phyloP scores from a whole-genome alignment of 108 stramenopile genomes.

The Skeletonema costatum region DNA sequence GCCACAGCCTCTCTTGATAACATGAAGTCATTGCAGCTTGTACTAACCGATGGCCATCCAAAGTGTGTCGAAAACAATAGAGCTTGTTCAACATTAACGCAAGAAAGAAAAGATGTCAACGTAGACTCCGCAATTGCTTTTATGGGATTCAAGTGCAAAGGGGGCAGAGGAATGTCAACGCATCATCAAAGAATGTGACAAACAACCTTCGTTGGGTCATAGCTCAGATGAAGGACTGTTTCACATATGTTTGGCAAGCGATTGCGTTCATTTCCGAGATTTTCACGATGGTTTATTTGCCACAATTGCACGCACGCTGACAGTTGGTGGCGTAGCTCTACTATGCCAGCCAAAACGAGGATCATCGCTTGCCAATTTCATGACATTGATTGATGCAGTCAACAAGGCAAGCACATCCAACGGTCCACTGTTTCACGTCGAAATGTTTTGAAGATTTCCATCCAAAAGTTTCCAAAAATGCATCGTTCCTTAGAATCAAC shows the following conservation, averaged over 20 bases:
- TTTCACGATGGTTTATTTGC: constrained; percentile 68
- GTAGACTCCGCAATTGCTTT: constrained; percentile 31
- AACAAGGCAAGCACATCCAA: constrained; percentile 9
- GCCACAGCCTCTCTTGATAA: neutral
- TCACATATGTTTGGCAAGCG: constrained; percentile 61
- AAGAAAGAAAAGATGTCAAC: neutral
- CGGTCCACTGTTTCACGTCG: constrained; percentile 33
- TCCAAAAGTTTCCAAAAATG: constrained; percentile 29
- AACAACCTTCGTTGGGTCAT: neutral
- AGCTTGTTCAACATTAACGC: constrained; percentile 48
- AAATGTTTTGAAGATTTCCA: constrained; percentile 35
- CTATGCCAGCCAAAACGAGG: constrained; percentile 81
- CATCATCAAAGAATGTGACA: neutral
- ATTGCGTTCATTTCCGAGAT: constrained; percentile 84
- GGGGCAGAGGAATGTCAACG: constrained; percentile 28
- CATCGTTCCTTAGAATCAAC: constrained; percentile 11
- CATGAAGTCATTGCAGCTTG: constrained; percentile 36
- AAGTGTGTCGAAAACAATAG: constrained; percentile 69
- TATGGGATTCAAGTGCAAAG: constrained; percentile 58
- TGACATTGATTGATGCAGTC: constrained; percentile 40
- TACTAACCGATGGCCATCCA: constrained; percentile 79
- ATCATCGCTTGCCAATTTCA: constrained; percentile 61
- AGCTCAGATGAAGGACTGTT: constrained; percentile 3
- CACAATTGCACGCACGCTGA: constrained; percentile 57
- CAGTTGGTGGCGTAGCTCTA: constrained; percentile 62